Evolutionary conservation across 345 rosid species (phyloP).

Genomic region (Firmiana major): DNA sequence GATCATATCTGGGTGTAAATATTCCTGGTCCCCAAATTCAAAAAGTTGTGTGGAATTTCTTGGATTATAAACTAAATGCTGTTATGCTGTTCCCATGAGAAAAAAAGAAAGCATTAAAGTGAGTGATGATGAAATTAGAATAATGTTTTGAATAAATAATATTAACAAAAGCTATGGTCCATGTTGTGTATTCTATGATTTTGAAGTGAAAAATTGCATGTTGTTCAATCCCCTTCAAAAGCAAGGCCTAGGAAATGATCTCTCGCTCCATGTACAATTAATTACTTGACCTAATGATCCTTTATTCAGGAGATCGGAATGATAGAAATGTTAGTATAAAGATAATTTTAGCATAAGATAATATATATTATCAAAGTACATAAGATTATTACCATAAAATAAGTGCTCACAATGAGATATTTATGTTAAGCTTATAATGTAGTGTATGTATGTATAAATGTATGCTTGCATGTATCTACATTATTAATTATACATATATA

Average conservation of each 20-base stretch:
- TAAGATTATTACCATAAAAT: too few relatives aligned
- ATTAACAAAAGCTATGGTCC: not conserved
- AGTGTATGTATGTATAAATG: too few relatives aligned
- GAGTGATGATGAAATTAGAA: not conserved
- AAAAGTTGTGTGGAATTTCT: slow-evolving; percentile 2
- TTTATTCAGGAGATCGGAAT: too few relatives aligned
- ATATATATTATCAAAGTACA: too few relatives aligned
- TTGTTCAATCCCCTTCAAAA: slow-evolving; percentile 3
- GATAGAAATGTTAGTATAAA: too few relatives aligned
- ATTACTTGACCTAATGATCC: not conserved
- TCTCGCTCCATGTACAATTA: not conserved
- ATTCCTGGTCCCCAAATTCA: not conserved
- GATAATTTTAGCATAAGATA: too few relatives aligned
- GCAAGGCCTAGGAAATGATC: not conserved
- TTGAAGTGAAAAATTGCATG: not conserved
- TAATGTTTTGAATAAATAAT: not conserved
- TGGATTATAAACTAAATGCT: not conserved
- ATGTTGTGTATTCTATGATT: not conserved
- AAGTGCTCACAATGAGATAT: too few relatives aligned
- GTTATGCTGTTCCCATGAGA: not conserved
- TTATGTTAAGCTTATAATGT: too few relatives aligned
- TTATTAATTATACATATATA: too few relatives aligned
- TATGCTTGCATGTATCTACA: too few relatives aligned
- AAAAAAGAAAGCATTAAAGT: not conserved
- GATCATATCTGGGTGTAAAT: not conserved